Evolutionary conservation across 2,329 filamentous ascomycete genomes (phyloP).

Genomic region (Graphilbum sp.): DNA sequence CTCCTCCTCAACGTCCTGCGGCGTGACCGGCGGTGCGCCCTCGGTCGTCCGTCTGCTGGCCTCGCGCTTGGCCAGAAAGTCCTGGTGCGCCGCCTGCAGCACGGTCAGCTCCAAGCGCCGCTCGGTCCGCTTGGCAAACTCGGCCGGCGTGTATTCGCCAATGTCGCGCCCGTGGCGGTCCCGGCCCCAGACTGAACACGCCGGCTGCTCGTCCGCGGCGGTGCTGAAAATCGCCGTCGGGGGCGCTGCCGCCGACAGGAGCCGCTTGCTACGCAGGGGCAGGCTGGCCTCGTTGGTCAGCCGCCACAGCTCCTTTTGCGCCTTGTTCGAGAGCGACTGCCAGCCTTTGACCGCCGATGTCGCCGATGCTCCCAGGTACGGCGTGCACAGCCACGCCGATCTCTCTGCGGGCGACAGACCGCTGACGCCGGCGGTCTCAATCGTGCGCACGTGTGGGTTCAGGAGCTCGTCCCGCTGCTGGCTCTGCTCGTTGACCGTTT

Average conservation of each 20-base stretch:
- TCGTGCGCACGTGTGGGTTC: conserved; percentile 29
- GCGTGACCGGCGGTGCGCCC: too few species aligned
- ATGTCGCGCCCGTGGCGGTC: conserved; percentile 33
- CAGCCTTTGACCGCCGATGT: conserved; percentile 13
- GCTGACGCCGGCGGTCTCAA: conserved; percentile 27
- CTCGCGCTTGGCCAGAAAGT: conserved; percentile 24
- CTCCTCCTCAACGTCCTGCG: conserved; percentile 25
- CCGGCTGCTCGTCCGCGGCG: conserved; percentile 1
- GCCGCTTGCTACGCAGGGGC: conserved; percentile 23
- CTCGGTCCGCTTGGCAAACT: conserved; percentile 25
- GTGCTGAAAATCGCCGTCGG: too few species aligned
- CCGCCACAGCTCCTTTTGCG: conserved; percentile 42
- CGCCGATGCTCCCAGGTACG: conserved; percentile 26
- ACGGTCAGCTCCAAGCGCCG: conserved; percentile 26
- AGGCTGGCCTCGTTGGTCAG: conserved; percentile 33
- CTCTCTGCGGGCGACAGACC: conserved; percentile 30
- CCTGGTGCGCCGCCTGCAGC: conserved; percentile 26
- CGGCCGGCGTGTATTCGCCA: conserved; percentile 27
- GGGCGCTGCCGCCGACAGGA: too few species aligned
- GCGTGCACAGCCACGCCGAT: conserved; percentile 29
- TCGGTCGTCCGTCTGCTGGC: conserved; percentile 8
- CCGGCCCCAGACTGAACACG: conserved; percentile 26
- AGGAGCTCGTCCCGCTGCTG: conserved; percentile 30
- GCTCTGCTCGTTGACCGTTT: conserved; percentile 32
- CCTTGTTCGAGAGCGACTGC: conserved; percentile 22